These are phyloP conservation scores for Metschnikowia drakensbergensis DNA, from an alignment of 805 yeast genomes.

Conservation along the genomic window DNA sequence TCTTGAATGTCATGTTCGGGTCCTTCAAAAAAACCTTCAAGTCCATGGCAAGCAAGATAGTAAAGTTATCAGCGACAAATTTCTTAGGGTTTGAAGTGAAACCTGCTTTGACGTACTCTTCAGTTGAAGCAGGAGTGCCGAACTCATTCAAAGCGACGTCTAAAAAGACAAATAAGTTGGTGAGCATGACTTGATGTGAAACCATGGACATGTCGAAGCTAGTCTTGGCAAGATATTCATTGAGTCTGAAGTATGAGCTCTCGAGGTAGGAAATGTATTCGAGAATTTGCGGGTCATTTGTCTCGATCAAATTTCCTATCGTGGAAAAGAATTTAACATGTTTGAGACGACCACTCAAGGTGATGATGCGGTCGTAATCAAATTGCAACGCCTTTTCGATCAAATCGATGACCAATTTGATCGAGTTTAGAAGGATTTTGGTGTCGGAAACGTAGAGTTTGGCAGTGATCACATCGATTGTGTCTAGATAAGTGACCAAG, in stretches of 20 bases:
- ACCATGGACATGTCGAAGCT: slow-evolving; percentile 36
- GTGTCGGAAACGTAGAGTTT: slow-evolving; percentile 42
- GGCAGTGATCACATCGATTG: slow-evolving; percentile 40
- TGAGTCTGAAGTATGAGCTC: slow-evolving; percentile 31
- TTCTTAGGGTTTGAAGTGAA: slow-evolving; percentile 42
- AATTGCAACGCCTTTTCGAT: slow-evolving; percentile 41
- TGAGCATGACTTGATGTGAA: slow-evolving; percentile 39
- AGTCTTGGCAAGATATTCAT: slow-evolving; percentile 32
- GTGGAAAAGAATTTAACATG: slow-evolving; percentile 45
- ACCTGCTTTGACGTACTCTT: slow-evolving; percentile 46
- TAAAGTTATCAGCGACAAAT: slow-evolving; percentile 42
- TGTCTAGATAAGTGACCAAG: slow-evolving; percentile 37
- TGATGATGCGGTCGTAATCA: slow-evolving; percentile 40
- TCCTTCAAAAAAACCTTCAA: slow-evolving; percentile 52
- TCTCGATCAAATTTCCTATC: slow-evolving; percentile 38
- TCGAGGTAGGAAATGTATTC: slow-evolving; percentile 32
- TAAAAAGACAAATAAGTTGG: slow-evolving; percentile 36
- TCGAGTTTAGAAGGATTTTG: slow-evolving; percentile 41
- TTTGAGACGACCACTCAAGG: slow-evolving; percentile 45
- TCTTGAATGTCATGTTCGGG: slow-evolving; percentile 57
- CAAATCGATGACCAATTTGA: slow-evolving; percentile 44
- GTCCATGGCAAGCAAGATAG: slow-evolving; percentile 51
- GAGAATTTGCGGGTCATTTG: slow-evolving; percentile 31
- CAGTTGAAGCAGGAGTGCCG: slow-evolving; percentile 40
- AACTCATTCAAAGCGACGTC: slow-evolving; percentile 40